Evolutionary conservation across 345 rosid genomes (phyloP).

Genomic region (Orychophragmus violaceus): DNA sequence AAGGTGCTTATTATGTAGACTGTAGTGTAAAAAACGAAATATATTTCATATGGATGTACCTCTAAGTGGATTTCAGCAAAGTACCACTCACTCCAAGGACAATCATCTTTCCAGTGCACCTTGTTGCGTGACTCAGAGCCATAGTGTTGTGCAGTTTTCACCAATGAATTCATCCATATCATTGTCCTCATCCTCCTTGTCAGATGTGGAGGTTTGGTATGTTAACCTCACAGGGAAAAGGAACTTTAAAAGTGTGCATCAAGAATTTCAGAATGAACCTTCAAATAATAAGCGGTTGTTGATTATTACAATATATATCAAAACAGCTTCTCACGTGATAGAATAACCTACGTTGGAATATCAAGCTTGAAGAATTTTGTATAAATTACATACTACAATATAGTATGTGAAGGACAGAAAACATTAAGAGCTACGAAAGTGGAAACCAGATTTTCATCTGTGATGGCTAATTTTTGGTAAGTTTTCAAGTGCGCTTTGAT

Average conservation of each 20-base stretch:
- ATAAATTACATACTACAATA: neutral
- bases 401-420: neutral
- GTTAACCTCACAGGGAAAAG: slow-evolving; percentile 75
- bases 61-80: slow-evolving; percentile 83
- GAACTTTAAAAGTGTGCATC: slow-evolving; percentile 58
- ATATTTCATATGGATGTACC: slow-evolving; percentile 36
- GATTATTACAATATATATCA: slow-evolving; percentile 7
- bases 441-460: slow-evolving; percentile 14
- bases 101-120: slow-evolving; percentile 89
- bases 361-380: slow-evolving; percentile 5
- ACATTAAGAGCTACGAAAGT: neutral
- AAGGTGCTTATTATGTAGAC: neutral
- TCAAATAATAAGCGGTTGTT: slow-evolving; percentile 23
- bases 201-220: slow-evolving; percentile 61
- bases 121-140: slow-evolving; percentile 43
- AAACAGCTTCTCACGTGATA: neutral
- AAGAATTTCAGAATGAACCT: slow-evolving; percentile 70
- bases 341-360: neutral
- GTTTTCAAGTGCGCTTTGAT: neutral
- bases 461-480: neutral
- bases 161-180: slow-evolving; percentile 43
- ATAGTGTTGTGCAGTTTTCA: slow-evolving; percentile 39
- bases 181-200: slow-evolving; percentile 56
- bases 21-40: neutral
- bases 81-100: slow-evolving; percentile 99